Conservation (phyloP, 257 asterid species). For the Rauvolfia tetraphylla region DNA sequence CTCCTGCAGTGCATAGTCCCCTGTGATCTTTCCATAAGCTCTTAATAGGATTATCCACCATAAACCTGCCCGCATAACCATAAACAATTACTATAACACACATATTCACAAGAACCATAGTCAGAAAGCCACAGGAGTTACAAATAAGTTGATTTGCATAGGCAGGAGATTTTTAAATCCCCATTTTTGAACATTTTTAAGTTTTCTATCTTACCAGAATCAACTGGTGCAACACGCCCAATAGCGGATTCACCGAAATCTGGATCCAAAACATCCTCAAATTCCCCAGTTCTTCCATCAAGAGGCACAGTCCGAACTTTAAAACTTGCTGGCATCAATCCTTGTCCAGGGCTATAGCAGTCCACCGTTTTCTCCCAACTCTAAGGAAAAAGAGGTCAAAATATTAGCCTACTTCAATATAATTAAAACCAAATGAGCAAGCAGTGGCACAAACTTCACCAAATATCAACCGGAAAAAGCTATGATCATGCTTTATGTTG, state of each 20-base stretch:
- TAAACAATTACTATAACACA: background rate
- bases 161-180: background rate
- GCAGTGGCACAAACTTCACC: background rate
- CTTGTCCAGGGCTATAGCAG: constrained; percentile 78
- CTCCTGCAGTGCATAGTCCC: constrained; percentile 68
- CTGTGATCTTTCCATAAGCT: constrained; percentile 76
- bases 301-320: constrained; percentile 58
- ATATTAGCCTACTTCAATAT: background rate
- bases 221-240: constrained; percentile 90
- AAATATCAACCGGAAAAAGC: background rate
- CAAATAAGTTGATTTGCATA: background rate
- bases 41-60: constrained; percentile 84
- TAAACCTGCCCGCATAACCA: constrained; percentile 41
- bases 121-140: background rate
- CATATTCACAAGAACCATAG: background rate
- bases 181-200: background rate
- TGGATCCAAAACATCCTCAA: constrained; percentile 68
- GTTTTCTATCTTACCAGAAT: constrained; percentile 50
- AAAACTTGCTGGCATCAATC: constrained; percentile 84
- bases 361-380: constrained; percentile 88
- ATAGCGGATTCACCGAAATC: constrained; percentile 87
- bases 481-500: background rate
- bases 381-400: constrained; percentile 27
- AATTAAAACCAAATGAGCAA: background rate
- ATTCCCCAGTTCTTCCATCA: constrained; percentile 54